Base-by-base conservation (phyloP, 2,329 filamentous ascomycete genomes). In the Sporothrix brunneoviolacea region DNA sequence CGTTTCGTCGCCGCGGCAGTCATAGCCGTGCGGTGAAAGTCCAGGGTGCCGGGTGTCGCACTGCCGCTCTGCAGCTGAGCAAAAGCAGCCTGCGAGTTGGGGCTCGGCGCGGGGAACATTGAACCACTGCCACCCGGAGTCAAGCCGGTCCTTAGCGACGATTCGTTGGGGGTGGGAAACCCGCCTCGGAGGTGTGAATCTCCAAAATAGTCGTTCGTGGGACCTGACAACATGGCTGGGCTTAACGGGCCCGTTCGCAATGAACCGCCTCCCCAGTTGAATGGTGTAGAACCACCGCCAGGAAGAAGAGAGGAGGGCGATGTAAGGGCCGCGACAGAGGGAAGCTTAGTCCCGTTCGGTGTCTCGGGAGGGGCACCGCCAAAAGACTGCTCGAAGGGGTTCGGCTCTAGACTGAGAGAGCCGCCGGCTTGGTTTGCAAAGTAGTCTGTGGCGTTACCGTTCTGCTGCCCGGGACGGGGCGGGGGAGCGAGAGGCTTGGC, bases 351-450 rank as follows among this genome's bases (percentile, higher is more conserved):
- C 57, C 80, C 85, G 59, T 88, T 87, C 15, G 91, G 90, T 28
- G 91, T 95, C 66, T 95, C 88, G 59, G 82, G 71, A 42, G 75
- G 79, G 21, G 75, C 71, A 49, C 72, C 72, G 55, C 79, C 83
- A 65, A 98, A 98, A 7, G 91, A 96, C 69, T 93, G 88, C 67
- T 97, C 93, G 63, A 98, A 97, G 8, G 93, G 91, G 68, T 98
- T 97, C 54, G 90, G 90, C 73, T 97, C 93, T 66, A 86, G 79
- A 60, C 80, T 84, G 64, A 90, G 68, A 48, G 75, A 77, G 58
- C 70, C 74, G 60, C 64, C 68, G 54, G 64, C 76, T 55, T 78
- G 73, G 52, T 72, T 75, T 47, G 78, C 77, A 66, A 88, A 89
- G 68, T 86, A 88, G 62, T 89, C 84, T 41, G 81, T 76, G 8